Base-by-base conservation (phyloP, 2,329 filamentous ascomycete species). In the Hypoxylon sp. region DNA sequence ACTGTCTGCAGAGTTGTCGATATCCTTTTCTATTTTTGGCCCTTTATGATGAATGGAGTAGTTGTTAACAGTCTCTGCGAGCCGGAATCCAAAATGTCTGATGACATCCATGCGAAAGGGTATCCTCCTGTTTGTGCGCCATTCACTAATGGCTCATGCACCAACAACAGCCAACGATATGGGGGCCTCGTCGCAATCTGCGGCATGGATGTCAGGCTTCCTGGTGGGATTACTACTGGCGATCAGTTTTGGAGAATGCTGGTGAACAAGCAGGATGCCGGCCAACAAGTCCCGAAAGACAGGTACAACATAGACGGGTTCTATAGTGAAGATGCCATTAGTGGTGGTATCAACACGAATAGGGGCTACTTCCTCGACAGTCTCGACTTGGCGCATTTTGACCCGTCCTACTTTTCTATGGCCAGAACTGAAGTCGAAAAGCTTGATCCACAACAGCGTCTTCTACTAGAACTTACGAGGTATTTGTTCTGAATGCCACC, bases 381-480 rank as follows among this genome's bases (percentile, higher is more conserved):
- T 11, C 4, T 41, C 5, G 70, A 76, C 32, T 50, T 77, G 0
- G 64, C 63, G 1, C 52, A 51, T 8, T 62, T 76, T 6, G 76
- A 76, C 54, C 65, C 70, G 7, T 67, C 71, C 0, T 68, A 74
- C 39, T 78, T 76, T 62, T 60, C 59, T 8, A 70, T 77, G 49
- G 43, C 50, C 17, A 19, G 47, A 19, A 24, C 55, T 3, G 76
- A 79, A 50, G 64, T 73, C 11, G 74, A 77, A 51, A 47, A 57
- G 1, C 57, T 73, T n/a, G 79, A 80, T 49, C 78, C 78, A 0
- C 75, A 77, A 17, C 78, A 79, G 54, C 60, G 77, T 4, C 72
- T 73, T 10, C 62, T 75, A 22, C 71, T 79, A 0, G 74, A 79
- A 47, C 71, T 78, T 66, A 72, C 4, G 78, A 80, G 53, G 68